Percentiles rank a stretch among this genome's conserved stretches.
phyloP scores from a whole-genome alignment of 1,139 yeast species.

The Blastobotrys proliferans region DNA sequence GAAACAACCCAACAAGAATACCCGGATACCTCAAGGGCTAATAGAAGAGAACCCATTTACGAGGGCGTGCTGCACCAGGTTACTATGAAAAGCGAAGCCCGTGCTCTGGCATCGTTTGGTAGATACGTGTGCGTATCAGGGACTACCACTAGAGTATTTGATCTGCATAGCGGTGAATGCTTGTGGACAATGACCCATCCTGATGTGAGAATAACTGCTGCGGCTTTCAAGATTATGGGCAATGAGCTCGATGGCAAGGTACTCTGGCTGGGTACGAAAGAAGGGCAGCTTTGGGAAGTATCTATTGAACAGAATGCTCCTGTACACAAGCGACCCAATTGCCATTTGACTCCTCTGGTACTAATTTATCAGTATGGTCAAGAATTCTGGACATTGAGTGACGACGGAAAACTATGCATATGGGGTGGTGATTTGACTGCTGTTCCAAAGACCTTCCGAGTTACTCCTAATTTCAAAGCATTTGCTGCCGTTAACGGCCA shows the following conservation, averaged over 20 bases:
- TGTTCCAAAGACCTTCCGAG: conserved; percentile 32
- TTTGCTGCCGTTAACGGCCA: conserved; percentile 29
- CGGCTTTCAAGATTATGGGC: conserved; percentile 12
- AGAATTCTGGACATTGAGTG: conserved; percentile 38
- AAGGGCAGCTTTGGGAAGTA: conserved; percentile 35
- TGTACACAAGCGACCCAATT: conserved; percentile 27
- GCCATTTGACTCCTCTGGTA: conserved; percentile 31
- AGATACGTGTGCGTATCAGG: conserved; percentile 26
- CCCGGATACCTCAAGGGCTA: conserved; percentile 36
- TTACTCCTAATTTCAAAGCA: conserved; percentile 31
- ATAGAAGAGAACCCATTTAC: conserved; percentile 33
- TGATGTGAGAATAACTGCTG: conserved; percentile 30
- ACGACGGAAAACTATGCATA: conserved; percentile 38
- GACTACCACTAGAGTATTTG: conserved; percentile 26
- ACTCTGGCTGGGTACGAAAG: conserved; percentile 39
- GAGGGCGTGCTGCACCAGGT: conserved; percentile 30
- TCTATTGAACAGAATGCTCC: conserved; percentile 23
- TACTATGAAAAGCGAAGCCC: conserved; percentile 28
- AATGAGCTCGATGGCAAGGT: conserved; percentile 18
- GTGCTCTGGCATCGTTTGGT: conserved; percentile 27
- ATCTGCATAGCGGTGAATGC: conserved; percentile 27
- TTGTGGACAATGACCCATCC: conserved; percentile 28
- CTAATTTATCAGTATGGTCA: conserved; percentile 25
- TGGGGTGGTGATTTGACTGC: conserved; percentile 32
- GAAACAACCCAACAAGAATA: conserved; percentile 17